Evolutionary conservation across 2,329 filamentous ascomycete genomes (phyloP), one percentile per base, ranked within the genome.

Genomic region (Sporothrix humicola): DNA sequence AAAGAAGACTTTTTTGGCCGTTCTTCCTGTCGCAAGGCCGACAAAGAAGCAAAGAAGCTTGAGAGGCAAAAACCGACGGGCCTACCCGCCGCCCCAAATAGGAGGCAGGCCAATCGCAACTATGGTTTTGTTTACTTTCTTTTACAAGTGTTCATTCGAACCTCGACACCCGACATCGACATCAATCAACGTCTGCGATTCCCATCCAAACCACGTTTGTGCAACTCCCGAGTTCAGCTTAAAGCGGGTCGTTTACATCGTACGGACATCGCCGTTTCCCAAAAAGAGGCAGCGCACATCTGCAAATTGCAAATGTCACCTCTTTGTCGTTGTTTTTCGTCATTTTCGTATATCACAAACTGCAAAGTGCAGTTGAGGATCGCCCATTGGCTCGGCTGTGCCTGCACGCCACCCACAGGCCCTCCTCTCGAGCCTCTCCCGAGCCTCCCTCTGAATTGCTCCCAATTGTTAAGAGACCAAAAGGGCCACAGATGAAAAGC

Each of bases 301-400:
- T 15, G 61, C 44, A 66, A 26, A 20, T 23, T 54, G 20, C n/a
- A 52, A 17, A n/a, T 4, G 23, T 26, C 20, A 23, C 52, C 52
- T 56, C 52, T 37, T 37, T 37, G 31, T 7, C 7, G 31, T 37
- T 37, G 31, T 37, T 37, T 37, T 37, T 37, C 31, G 31, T 37
- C 31, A 37, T 56, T 56, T 50, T 50, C 12, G 13, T 50, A 56
- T 56, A 23, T 61, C 26, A 61, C 61, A 66, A 26, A 7, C 61
- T 48, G 42, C 61, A 48, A 15, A 20, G 42, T 13, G n/a, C n/a
- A 66, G 61, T 20, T n/a, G 13, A 42, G 0, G 42, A 46, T 10
- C 7, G 1, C 42, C 42, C 42, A 66, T 46, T 66, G 61, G 61
- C 61, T 66, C 61, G 61, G 61, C 61, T 66, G 42, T 65, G 59